Evolutionary conservation across 148 eudicot genomes (phyloP).

Genomic region (Rhododendron simsii): DNA sequence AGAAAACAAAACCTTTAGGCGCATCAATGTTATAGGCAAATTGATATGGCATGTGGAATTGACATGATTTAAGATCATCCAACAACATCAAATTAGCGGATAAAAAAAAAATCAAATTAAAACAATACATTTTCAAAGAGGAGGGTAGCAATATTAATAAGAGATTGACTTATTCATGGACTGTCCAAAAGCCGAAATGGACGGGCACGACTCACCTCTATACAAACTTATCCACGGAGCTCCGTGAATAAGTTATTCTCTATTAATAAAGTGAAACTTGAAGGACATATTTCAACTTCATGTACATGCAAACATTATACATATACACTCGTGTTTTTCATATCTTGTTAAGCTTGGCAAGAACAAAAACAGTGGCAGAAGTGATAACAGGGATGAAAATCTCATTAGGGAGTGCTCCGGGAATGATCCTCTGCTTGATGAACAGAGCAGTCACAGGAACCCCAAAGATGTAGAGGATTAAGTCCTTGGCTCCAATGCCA

Average conservation of each 20-base stretch:
- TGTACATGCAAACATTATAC: neutral
- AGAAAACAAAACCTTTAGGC: neutral
- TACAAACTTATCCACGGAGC: too few relatives aligned
- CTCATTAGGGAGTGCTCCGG: slow-evolving; percentile 48
- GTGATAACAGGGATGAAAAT: slow-evolving; percentile 72
- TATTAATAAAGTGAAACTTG: neutral
- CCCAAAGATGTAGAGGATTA: slow-evolving; percentile 67
- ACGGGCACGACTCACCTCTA: too few relatives aligned
- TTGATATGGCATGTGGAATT: neutral
- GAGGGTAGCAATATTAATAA: neutral
- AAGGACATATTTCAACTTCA: neutral
- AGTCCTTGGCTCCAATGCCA: slow-evolving; percentile 70
- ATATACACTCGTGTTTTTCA: slow-evolving; percentile 4
- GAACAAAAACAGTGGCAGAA: slow-evolving; percentile 69
- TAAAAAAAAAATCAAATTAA: neutral
- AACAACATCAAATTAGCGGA: neutral
- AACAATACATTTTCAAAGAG: neutral
- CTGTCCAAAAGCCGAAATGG: too few relatives aligned
- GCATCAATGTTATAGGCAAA: neutral
- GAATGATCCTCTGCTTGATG: slow-evolving; percentile 47
- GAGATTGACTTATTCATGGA: too few relatives aligned
- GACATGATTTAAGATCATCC: neutral
- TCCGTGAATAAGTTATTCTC: too few relatives aligned
- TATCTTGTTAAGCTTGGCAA: slow-evolving; percentile 65
- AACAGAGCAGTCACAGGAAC: slow-evolving; percentile 51